Percentiles rank a stretch among this genome's conserved stretches.
These are phyloP conservation scores for Casuarina equisetifolia DNA, from an alignment of 306 rosid genomes.

Conservation along the genomic window DNA sequence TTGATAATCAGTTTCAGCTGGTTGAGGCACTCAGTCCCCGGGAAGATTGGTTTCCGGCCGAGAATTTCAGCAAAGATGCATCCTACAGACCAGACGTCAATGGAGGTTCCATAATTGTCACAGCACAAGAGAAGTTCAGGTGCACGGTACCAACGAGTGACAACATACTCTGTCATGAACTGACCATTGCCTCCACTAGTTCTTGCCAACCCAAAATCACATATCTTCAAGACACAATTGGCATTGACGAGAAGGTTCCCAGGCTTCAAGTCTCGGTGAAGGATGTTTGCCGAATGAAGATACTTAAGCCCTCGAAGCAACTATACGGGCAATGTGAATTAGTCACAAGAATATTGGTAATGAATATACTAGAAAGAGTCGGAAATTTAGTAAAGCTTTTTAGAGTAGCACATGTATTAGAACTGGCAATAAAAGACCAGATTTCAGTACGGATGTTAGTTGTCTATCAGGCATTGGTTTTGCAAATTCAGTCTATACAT, in stretches of 20 bases:
- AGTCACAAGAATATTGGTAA: slow-evolving; percentile 20
- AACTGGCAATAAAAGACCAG: neutral
- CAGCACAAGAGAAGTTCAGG: slow-evolving; percentile 83
- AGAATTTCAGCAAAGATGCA: slow-evolving; percentile 94
- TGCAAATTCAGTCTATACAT: neutral
- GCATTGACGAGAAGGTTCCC: slow-evolving; percentile 80
- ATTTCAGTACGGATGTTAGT: neutral
- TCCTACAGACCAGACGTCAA: slow-evolving; percentile 93
- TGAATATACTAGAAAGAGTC: neutral
- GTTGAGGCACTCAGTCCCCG: slow-evolving; percentile 76
- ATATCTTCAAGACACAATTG: slow-evolving; percentile 78
- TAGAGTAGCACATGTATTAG: neutral
- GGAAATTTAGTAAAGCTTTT: neutral
- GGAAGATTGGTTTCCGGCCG: slow-evolving; percentile 80
- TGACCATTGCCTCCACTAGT: slow-evolving; percentile 59
- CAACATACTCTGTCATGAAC: slow-evolving; percentile 92
- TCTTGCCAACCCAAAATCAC: slow-evolving; percentile 86
- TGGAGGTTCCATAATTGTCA: slow-evolving; percentile 83
- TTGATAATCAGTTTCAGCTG: slow-evolving; percentile 70
- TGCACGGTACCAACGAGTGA: slow-evolving; percentile 93
- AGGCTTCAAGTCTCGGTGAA: slow-evolving; percentile 91
- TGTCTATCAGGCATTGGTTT: neutral
- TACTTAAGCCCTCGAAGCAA: slow-evolving; percentile 82
- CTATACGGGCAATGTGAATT: slow-evolving; percentile 39
- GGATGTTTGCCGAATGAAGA: slow-evolving; percentile 82